A percentile compares a stretch with the other conserved stretches of the same genome.
phyloP scores from a whole-genome alignment of 371 early-diverging fungal species.

The Mortierella sp. region DNA sequence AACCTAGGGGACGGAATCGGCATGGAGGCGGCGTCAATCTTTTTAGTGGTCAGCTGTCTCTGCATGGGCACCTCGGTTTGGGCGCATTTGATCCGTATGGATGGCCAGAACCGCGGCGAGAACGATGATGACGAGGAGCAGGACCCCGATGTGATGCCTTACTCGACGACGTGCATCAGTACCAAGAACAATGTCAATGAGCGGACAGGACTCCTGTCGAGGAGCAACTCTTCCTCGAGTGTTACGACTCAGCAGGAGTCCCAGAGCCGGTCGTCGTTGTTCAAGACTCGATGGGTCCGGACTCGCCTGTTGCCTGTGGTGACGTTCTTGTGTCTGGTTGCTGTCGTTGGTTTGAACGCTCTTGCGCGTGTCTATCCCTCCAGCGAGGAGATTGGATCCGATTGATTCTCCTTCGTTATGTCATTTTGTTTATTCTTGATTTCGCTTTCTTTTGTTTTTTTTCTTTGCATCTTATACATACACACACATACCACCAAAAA shows the following conservation, averaged over 20 bases:
- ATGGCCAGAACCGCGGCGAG: conserved; percentile 15
- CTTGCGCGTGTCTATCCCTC: conserved; percentile 15
- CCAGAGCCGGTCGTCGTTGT: conserved; percentile 5
- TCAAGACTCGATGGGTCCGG: conserved; percentile 37
- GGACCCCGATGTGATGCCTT: not conserved
- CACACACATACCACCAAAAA: not conserved
- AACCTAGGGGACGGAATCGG: conserved; percentile 53
- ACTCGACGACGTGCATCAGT: not conserved
- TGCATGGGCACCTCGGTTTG: conserved; percentile 55
- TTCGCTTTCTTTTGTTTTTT: too few relatives aligned
- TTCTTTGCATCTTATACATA: not conserved
- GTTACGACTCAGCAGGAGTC: not conserved
- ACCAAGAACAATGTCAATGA: conserved; percentile 20
- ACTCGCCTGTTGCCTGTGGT: conserved; percentile 42
- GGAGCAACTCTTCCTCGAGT: conserved; percentile 13
- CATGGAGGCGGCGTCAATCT: conserved; percentile 37
- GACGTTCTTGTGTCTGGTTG: conserved; percentile 30
- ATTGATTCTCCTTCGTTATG: not conserved
- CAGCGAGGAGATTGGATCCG: conserved; percentile 26
- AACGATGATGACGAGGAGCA: conserved; percentile 12
- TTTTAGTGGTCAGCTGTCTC: conserved; percentile 44
- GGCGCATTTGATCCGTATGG: conserved; percentile 51
- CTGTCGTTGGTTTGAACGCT: conserved; percentile 37
- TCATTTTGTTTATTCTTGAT: not conserved
- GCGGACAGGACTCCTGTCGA: conserved; percentile 22